A percentile compares a stretch with the other conserved stretches of the same genome.
These are phyloP conservation scores for Exophiala lecanii-corni DNA, from an alignment of 2,329 filamentous ascomycete genomes.

Conservation along the genomic window DNA sequence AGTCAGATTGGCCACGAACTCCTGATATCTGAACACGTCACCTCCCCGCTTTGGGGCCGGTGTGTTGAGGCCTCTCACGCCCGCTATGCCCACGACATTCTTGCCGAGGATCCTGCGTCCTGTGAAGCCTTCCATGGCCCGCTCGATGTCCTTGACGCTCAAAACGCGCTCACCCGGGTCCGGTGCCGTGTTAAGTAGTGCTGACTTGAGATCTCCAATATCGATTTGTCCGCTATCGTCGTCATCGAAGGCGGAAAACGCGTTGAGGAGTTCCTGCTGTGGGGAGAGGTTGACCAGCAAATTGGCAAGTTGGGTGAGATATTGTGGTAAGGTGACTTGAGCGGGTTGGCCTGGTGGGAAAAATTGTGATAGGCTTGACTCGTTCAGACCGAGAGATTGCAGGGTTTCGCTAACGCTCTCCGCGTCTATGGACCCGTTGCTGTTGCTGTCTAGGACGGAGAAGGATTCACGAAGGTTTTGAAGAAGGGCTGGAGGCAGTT, in stretches of 20 bases:
- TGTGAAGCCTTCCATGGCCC: slow-evolving; percentile 80
- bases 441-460: slow-evolving; percentile 85
- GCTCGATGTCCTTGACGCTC: slow-evolving; percentile 72
- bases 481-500: slow-evolving; percentile 73
- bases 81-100: slow-evolving; percentile 24
- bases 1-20: slow-evolving; percentile 73
- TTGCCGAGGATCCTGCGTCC: slow-evolving; percentile 78
- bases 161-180: slow-evolving; percentile 64
- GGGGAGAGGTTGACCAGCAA: slow-evolving; percentile 71
- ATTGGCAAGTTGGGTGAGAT: slow-evolving; percentile 75
- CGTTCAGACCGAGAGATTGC: slow-evolving; percentile 61
- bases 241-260: slow-evolving; percentile 92
- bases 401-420: slow-evolving; percentile 87
- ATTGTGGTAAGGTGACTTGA: slow-evolving; percentile 77
- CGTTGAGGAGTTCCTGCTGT: slow-evolving; percentile 74
- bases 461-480: slow-evolving; percentile 88
- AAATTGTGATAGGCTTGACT: slow-evolving; percentile 71
- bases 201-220: slow-evolving; percentile 73
- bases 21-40: slow-evolving; percentile 89
- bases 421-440: slow-evolving; percentile 74
- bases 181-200: slow-evolving; percentile 74
- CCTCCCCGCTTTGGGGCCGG: slow-evolving; percentile 57
- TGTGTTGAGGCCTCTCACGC: slow-evolving; percentile 22
- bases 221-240: slow-evolving; percentile 94
- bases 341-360: slow-evolving; percentile 70